Evolutionary conservation across 768 basidiomycete genomes (phyloP).

Genomic region (Myochromella boudieri): DNA sequence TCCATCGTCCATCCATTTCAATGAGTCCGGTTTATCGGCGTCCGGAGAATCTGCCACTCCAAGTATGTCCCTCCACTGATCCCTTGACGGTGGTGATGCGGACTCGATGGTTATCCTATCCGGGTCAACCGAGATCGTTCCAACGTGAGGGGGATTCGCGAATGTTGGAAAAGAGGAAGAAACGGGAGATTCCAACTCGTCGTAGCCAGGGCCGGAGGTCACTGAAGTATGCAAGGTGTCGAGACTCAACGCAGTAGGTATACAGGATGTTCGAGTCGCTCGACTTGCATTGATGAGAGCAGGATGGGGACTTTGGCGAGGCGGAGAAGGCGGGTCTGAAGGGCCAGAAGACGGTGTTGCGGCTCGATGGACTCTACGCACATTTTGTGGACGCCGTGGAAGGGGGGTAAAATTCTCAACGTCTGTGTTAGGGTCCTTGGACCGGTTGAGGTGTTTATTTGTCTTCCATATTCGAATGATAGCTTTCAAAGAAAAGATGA

Average conservation of each 20-base stretch:
- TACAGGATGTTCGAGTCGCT: constrained; percentile 21
- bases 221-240: constrained; percentile 9
- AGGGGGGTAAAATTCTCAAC: constrained; percentile 14
- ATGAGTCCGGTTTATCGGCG: constrained; percentile 9
- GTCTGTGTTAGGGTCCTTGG: constrained; percentile 29
- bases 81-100: constrained; percentile 1
- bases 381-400: constrained; percentile 16
- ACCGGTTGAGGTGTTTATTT: constrained; percentile 35
- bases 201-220: constrained; percentile 8
- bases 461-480: constrained; percentile 34
- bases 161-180: constrained; percentile 36
- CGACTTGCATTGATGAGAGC: constrained; percentile 17
- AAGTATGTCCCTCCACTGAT: constrained; percentile 14
- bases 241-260: constrained; percentile 13
- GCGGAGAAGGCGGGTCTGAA: constrained; percentile 8
- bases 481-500: constrained; percentile 48
- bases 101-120: constrained; percentile 10
- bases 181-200: constrained; percentile 23
- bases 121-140: constrained; percentile 9
- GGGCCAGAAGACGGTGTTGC: constrained; percentile 10
- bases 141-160: constrained; percentile 19
- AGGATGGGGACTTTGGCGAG: constrained; percentile 23
- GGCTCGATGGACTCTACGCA: constrained; percentile 10
- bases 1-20: constrained; percentile 14
- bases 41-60: constrained; percentile 4